These are phyloP conservation scores for Tolypocladium amazonense DNA, from an alignment of 2,329 filamentous ascomycete species.

Conservation along the genomic window DNA sequence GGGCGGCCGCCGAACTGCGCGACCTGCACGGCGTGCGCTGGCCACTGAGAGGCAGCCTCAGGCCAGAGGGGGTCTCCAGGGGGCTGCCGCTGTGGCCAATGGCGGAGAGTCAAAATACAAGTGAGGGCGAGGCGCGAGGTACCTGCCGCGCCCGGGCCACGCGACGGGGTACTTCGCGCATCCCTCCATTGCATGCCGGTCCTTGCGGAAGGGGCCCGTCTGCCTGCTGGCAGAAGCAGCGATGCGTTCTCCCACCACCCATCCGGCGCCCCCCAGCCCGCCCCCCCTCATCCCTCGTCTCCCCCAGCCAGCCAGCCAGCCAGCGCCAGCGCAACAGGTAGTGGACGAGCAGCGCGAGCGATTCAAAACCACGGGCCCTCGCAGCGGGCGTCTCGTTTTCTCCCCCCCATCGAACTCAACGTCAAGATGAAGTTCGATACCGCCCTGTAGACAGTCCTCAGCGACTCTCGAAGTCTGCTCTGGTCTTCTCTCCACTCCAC, in stretches of 20 bases:
- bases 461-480: slow-evolving; percentile 48
- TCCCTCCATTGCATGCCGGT: not conserved
- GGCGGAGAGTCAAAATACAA: not conserved
- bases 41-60: not conserved
- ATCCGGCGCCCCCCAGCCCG: not conserved
- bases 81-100: not conserved
- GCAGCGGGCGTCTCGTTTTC: slow-evolving; percentile 12
- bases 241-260: not conserved
- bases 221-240: not conserved
- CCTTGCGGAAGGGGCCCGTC: not conserved
- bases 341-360: not conserved
- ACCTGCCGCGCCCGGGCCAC: not conserved
- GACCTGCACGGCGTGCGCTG: not conserved
- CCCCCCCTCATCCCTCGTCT: not conserved
- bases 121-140: not conserved
- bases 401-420: slow-evolving; percentile 35
- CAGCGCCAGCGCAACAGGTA: not conserved
- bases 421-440: slow-evolving; percentile 43
- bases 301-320: not conserved
- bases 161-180: not conserved
- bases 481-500: slow-evolving; percentile 27
- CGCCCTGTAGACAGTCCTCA: slow-evolving; percentile 37
- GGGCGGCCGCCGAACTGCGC: not conserved
- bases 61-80: not conserved
- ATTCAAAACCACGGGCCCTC: slow-evolving; percentile 19